Base-by-base conservation (phyloP, 164 flowering plant species). In the Umbellularia californica region DNA sequence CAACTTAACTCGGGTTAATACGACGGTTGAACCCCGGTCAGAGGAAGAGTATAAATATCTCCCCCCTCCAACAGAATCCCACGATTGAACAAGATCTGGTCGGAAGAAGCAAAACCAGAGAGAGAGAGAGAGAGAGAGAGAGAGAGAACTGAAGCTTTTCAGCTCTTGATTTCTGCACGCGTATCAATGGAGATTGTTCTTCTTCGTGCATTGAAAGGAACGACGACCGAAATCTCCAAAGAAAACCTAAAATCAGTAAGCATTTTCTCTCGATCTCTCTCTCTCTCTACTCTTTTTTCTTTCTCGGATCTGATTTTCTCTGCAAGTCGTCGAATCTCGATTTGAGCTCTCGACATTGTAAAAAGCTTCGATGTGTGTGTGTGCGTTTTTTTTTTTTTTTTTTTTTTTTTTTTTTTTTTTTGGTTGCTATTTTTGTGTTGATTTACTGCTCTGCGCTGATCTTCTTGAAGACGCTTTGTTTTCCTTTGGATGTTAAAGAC, bases 131-230 rank as follows among this genome's bases (percentile, higher is more conserved):
- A 35, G 70, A 69, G 27, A 35, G 70, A 35, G 70, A 35, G n/a
- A 10, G 27, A 35, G 70, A 35, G 70, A 35, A 11, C 2, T 4
- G 5, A 30, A 30, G 17, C 15, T 14, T 24, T 22, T 35, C 27
- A 22, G 0, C 50, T 13, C 25, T 58, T 51, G 9, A 2, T 68
- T 22, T 50, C 13, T 23, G 66, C 71, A 65, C 78, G 66, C 65
- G 71, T 22, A 35, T 65, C 71, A 24, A 66, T 52, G 33, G 35
- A 71, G 79, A 76, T 76, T 76, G 71, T 67, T 76, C 78, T 71
- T 67, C 71, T 70, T 76, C 74, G 67, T 58, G 70, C 41, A 58
- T 50, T 52, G 70, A 70, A 75, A 76, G 65, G 74, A 50, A 17
- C 5, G 71, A 28, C 41, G 12, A 30, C 50, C 41, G 55, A 51